A percentile compares a stretch with the other conserved stretches of the same genome.
phyloP scores from a whole-genome alignment of 345 rosid species.

The Citrus australasica region DNA sequence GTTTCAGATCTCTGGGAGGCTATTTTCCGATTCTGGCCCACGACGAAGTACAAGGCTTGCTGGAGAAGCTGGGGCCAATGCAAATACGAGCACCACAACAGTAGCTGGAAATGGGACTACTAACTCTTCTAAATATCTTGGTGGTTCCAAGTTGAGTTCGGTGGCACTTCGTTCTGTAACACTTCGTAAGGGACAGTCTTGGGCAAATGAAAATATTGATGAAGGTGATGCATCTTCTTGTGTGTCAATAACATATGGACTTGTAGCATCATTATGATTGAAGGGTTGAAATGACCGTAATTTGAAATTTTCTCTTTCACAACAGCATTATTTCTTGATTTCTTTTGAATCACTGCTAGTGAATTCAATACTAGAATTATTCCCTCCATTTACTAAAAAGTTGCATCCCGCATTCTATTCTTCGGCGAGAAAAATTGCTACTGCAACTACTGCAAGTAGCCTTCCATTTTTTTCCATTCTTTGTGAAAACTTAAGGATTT shows the following conservation, averaged over 20 bases:
- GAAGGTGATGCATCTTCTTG: slow-evolving; percentile 58
- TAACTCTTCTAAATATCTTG: slow-evolving; percentile 76
- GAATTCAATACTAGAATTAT: neutral
- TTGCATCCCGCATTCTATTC: neutral
- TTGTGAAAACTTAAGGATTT: neutral
- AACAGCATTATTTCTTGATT: neutral
- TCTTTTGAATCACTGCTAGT: neutral
- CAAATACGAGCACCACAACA: slow-evolving; percentile 44
- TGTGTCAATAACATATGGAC: slow-evolving; percentile 2
- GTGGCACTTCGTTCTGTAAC: slow-evolving; percentile 79
- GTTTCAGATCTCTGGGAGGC: slow-evolving; percentile 90
- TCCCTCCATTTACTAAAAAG: neutral
- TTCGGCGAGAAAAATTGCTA: neutral
- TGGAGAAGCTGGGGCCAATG: slow-evolving; percentile 60
- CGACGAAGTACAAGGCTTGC: slow-evolving; percentile 83
- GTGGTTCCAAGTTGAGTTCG: slow-evolving; percentile 77
- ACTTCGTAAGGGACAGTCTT: slow-evolving; percentile 78
- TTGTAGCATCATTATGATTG: slow-evolving; percentile 7
- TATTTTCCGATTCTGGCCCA: slow-evolving; percentile 95
- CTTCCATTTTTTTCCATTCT: neutral
- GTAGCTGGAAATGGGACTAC: slow-evolving; percentile 67
- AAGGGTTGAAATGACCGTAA: neutral
- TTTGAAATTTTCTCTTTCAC: neutral
- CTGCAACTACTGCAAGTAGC: neutral
- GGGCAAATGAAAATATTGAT: slow-evolving; percentile 85